These are phyloP conservation scores for Microthyrium microscopicum DNA, from an alignment of 2,329 filamentous ascomycete genomes.

Conservation along the genomic window DNA sequence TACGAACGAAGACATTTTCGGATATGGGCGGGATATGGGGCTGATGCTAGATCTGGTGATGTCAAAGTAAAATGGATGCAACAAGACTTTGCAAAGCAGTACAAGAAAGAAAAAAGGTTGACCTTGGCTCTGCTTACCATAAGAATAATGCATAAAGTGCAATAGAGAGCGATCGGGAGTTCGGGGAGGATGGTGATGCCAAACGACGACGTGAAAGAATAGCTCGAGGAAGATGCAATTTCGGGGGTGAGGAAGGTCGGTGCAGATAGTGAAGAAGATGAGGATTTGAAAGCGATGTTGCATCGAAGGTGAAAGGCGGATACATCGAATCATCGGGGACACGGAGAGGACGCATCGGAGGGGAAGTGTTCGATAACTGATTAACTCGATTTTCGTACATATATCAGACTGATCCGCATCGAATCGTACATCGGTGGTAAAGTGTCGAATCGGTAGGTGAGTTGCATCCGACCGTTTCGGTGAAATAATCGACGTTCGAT, in stretches of 20 bases:
- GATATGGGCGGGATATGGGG: too few relatives aligned
- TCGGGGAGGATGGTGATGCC: not conserved
- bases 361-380: too few relatives aligned
- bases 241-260: not conserved
- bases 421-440: too few relatives aligned
- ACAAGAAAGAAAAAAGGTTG: not conserved
- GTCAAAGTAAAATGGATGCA: not conserved
- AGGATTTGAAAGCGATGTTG: not conserved
- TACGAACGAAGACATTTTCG: too few relatives aligned
- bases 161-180: not conserved
- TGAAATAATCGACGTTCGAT: not conserved
- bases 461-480: not conserved
- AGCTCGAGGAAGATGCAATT: not conserved
- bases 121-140: not conserved
- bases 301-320: not conserved
- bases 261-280: not conserved
- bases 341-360: too few relatives aligned
- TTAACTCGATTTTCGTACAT: too few relatives aligned
- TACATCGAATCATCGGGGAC: not conserved
- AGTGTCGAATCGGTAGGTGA: too few relatives aligned
- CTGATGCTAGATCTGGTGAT: not conserved
- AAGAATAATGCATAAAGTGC: not conserved
- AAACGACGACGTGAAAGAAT: not conserved
- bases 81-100: not conserved
- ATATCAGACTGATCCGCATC: too few relatives aligned